phyloP scores from a whole-genome alignment of 2,329 filamentous ascomycete genomes.

The Fonsecaea nubica region DNA sequence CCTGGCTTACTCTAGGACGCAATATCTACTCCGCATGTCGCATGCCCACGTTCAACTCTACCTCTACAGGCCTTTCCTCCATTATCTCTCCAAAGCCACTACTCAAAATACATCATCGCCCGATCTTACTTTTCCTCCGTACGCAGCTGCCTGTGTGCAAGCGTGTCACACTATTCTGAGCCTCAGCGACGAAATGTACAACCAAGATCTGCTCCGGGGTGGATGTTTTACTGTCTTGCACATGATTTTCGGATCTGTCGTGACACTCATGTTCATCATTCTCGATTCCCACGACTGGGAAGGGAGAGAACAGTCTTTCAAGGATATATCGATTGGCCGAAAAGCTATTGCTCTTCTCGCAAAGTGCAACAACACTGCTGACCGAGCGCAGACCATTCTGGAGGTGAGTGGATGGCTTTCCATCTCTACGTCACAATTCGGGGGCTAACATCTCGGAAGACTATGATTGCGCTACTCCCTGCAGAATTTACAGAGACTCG shows the following conservation, averaged over 20 bases:
- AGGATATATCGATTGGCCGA: conserved; percentile 11
- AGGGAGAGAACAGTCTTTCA: conserved; percentile 2
- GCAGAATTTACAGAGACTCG: conserved; percentile 8
- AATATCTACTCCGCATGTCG: conserved; percentile 20
- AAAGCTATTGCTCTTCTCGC: conserved; percentile 7
- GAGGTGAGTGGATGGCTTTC: background rate
- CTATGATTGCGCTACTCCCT: conserved; percentile 1
- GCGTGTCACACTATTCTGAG: conserved; percentile 17
- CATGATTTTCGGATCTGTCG: conserved; percentile 9
- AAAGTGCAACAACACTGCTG: background rate
- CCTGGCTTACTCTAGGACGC: background rate
- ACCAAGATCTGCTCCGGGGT: conserved; percentile 8
- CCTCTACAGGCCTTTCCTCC: conserved; percentile 18
- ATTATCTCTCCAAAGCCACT: conserved; percentile 11
- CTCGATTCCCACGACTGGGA: conserved; percentile 8
- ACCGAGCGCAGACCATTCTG: background rate
- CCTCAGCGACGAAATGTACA: conserved; percentile 1
- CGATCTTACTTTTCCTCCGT: conserved; percentile 2
- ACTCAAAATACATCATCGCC: background rate
- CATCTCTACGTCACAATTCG: background rate
- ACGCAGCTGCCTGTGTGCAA: conserved; percentile 13
- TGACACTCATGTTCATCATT: conserved; percentile 10
- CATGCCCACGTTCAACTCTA: conserved; percentile 19
- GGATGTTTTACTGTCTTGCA: conserved; percentile 5
- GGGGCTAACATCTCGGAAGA: conserved; percentile 8